A percentile compares a stretch with the other conserved stretches of the same genome.
These are phyloP conservation scores for Agaricus blazei DNA, from an alignment of 768 basidiomycete genomes.

Conservation along the genomic window DNA sequence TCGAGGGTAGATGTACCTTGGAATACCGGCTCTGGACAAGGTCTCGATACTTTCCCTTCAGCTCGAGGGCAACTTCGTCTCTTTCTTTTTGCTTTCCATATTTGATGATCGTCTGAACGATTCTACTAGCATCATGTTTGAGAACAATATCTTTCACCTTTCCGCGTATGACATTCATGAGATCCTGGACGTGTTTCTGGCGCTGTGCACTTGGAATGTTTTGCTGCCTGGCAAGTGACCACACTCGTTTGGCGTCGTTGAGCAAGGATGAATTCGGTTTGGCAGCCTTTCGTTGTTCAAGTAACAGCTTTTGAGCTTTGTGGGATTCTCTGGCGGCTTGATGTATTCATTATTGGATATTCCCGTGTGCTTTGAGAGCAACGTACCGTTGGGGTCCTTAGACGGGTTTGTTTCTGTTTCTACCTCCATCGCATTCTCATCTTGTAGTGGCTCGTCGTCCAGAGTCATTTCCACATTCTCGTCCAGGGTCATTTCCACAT, in stretches of 20 bases:
- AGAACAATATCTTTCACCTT: conserved; percentile 81
- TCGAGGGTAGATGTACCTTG: conserved; percentile 49
- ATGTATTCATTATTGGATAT: conserved; percentile 1
- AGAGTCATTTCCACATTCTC: conserved; percentile 26
- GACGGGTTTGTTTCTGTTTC: conserved; percentile 18
- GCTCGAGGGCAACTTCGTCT: conserved; percentile 75
- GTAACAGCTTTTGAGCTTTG: conserved; percentile 60
- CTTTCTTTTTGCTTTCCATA: conserved; percentile 72
- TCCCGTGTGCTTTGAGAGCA: neutral
- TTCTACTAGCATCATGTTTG: conserved; percentile 90
- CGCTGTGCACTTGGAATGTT: conserved; percentile 66
- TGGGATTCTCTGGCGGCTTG: conserved; percentile 66
- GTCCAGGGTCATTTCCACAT: conserved; percentile 24
- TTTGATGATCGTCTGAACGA: conserved; percentile 78
- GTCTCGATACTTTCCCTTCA: conserved; percentile 74
- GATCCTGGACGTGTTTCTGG: conserved; percentile 62
- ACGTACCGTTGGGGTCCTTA: conserved; percentile 60
- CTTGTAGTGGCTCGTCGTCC: conserved; percentile 20
- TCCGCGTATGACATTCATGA: conserved; percentile 76
- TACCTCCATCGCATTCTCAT: conserved; percentile 27
- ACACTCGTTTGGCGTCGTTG: conserved; percentile 66
- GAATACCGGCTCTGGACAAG: conserved; percentile 88
- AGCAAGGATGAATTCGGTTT: conserved; percentile 76
- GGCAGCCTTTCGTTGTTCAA: conserved; percentile 65
- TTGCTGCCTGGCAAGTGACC: conserved; percentile 73